phyloP scores from a whole-genome alignment of 2,329 filamentous ascomycete genomes.

The Fusarium metavorans region DNA sequence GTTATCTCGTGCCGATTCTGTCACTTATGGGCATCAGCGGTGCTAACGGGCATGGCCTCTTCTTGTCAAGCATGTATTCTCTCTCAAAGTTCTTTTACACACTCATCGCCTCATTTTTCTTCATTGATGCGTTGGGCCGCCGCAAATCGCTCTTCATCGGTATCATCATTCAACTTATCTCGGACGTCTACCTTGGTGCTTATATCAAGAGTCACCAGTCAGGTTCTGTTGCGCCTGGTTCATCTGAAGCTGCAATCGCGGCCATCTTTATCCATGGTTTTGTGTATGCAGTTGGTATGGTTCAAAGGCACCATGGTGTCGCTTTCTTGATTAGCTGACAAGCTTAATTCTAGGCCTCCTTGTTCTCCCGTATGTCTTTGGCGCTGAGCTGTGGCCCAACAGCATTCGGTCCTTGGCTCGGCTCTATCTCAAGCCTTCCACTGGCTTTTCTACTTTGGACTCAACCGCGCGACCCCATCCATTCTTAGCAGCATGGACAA shows the following conservation, averaged over 20 bases:
- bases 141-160: constrained; percentile 53
- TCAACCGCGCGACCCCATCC: constrained; percentile 50
- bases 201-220: constrained; percentile 52
- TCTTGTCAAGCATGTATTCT: constrained; percentile 57
- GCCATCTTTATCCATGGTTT: constrained; percentile 60
- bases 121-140: constrained; percentile 58
- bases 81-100: constrained; percentile 57
- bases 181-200: constrained; percentile 55
- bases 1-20: constrained; percentile 58
- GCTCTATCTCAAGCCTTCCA: constrained; percentile 43
- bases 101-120: constrained; percentile 56
- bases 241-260: constrained; percentile 55
- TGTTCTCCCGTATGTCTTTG: constrained; percentile 59
- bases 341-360: constrained; percentile 40
- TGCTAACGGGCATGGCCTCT: constrained; percentile 49
- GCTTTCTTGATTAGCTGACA: background rate
- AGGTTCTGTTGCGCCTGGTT: constrained; percentile 38
- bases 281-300: constrained; percentile 53
- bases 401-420: constrained; percentile 57
- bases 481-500: constrained; percentile 50
- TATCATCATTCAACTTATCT: constrained; percentile 53
- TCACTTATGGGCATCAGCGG: constrained; percentile 43
- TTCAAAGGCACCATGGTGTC: background rate
- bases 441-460: constrained; percentile 55
- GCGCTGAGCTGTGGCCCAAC: constrained; percentile 59